Evolutionary conservation across 352 stramenopile species (phyloP).

Genomic region (Peronospora belbahrii): DNA sequence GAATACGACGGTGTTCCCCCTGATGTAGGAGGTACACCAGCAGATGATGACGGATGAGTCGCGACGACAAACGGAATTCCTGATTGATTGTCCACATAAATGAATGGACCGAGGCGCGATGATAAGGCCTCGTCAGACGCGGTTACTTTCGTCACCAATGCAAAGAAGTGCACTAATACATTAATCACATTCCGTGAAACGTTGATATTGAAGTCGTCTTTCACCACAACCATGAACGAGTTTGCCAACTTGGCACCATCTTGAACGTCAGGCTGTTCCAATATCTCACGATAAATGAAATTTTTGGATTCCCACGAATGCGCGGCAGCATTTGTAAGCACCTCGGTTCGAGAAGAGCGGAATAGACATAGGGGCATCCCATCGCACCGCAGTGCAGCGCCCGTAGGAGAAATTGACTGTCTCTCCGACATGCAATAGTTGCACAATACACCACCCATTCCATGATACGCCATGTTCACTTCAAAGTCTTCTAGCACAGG

Average conservation of each 20-base stretch:
- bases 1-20: conserved; percentile 18
- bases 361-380: conserved; percentile 72
- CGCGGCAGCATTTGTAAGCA: conserved; percentile 54
- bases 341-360: conserved; percentile 48
- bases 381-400: conserved; percentile 47
- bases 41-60: conserved; percentile 36
- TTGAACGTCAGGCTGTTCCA: conserved; percentile 52
- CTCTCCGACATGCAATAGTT: conserved; percentile 76
- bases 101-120: conserved; percentile 62
- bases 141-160: conserved; percentile 62
- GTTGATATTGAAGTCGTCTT: conserved; percentile 79
- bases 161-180: conserved; percentile 69
- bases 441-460: conserved; percentile 59
- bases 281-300: conserved; percentile 76
- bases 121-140: conserved; percentile 30
- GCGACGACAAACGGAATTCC: conserved; percentile 77
- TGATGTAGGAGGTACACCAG: conserved; percentile 2
- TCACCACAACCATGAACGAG: conserved; percentile 69
- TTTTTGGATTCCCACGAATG: conserved; percentile 74
- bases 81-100: conserved; percentile 85
- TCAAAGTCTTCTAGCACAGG: conserved; percentile 80
- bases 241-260: conserved; percentile 41
- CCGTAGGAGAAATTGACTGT: conserved; percentile 49
- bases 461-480: conserved; percentile 65
- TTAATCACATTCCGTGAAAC: conserved; percentile 78